Conservation (phyloP, 495 filamentous ascomycete genomes). For the Podospora conica region DNA sequence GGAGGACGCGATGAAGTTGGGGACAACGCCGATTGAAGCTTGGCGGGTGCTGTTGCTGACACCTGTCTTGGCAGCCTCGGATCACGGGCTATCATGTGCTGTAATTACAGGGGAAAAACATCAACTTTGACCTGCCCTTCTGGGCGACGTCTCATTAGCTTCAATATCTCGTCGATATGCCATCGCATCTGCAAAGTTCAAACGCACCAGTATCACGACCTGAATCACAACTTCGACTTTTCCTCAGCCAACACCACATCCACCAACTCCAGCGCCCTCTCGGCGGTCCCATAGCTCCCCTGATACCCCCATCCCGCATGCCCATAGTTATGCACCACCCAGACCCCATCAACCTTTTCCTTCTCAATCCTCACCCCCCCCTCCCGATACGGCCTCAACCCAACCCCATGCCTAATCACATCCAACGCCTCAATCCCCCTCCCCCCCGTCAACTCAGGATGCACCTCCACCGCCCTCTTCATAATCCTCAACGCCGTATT, state of each 20-base stretch:
- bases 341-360: constrained; percentile 62
- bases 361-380: constrained; percentile 78
- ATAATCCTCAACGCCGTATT: constrained; percentile 83
- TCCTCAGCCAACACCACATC: constrained; percentile 41
- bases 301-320: constrained; percentile 94
- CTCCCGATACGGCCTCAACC: constrained; percentile 69
- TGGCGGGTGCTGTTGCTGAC: constrained; percentile 2
- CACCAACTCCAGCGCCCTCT: constrained; percentile 63
- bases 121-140: background rate
- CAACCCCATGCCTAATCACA: constrained; percentile 86
- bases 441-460: constrained; percentile 67
- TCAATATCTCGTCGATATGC: background rate
- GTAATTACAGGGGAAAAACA: background rate
- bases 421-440: constrained; percentile 72
- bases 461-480: constrained; percentile 68
- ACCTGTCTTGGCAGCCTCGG: background rate
- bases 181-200: background rate
- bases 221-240: constrained; percentile 13
- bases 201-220: constrained; percentile 8
- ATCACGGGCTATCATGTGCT: background rate
- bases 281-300: constrained; percentile 75
- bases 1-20: constrained; percentile 15
- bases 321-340: constrained; percentile 93
- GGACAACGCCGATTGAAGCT: background rate
- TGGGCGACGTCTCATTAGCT: background rate